Conservation (phyloP, 1,284 basidiomycete genomes). For the Hemileia vastatrix region DNA sequence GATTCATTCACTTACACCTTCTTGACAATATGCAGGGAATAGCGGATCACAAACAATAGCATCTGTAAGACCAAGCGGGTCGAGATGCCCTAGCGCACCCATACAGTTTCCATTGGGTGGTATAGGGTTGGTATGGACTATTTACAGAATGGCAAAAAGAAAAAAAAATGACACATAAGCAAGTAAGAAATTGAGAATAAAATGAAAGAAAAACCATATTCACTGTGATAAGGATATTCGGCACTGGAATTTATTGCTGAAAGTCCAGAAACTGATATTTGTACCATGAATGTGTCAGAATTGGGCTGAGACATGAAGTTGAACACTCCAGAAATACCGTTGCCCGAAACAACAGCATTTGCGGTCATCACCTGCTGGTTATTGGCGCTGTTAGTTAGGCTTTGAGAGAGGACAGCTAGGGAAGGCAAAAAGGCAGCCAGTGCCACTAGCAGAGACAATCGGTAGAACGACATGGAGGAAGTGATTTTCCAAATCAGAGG, state of each 20-base stretch:
- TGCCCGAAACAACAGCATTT: conserved; percentile 3
- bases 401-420: too few species aligned
- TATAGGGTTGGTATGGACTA: conserved; percentile 33
- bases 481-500: too few species aligned
- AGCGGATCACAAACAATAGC: conserved; percentile 30
- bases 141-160: too few species aligned
- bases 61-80: conserved; percentile 31
- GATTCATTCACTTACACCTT: conserved; percentile 21
- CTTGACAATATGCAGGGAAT: conserved; percentile 33
- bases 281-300: conserved; percentile 7
- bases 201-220: neutral
- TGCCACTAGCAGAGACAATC: too few species aligned
- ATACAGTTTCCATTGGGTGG: conserved; percentile 27
- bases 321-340: conserved; percentile 8
- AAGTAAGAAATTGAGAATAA: neutral
- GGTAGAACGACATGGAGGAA: too few species aligned
- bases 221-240: conserved; percentile 19
- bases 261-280: conserved; percentile 9
- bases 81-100: conserved; percentile 32
- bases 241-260: conserved; percentile 9
- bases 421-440: too few species aligned
- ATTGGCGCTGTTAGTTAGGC: too few species aligned
- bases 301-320: conserved; percentile 3
- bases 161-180: neutral
- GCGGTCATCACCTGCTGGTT: too few species aligned